Percentiles rank a stretch among this genome's conserved stretches.
These are phyloP conservation scores for Fusarium staphyleae DNA, from an alignment of 2,329 filamentous ascomycete genomes.

Conservation along the genomic window DNA sequence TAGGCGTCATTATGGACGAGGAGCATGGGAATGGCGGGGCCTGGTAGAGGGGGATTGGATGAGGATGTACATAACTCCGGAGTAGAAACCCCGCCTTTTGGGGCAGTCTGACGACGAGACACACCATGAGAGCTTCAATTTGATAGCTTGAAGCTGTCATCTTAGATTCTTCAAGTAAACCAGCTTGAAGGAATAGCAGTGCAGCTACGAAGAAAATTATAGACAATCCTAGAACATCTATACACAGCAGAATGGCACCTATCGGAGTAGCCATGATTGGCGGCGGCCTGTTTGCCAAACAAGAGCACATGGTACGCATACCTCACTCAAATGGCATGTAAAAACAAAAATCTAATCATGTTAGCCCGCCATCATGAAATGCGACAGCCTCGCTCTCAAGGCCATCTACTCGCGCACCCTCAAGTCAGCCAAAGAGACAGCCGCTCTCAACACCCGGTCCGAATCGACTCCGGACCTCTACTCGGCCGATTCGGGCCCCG, in stretches of 20 bases:
- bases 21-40: not conserved
- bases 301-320: constrained; percentile 60
- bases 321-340: not conserved
- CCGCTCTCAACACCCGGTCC: constrained; percentile 47
- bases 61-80: too few relatives aligned
- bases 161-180: too few relatives aligned
- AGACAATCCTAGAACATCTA: constrained; percentile 7
- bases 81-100: constrained; percentile 5
- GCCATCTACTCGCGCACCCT: constrained; percentile 71
- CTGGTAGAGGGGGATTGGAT: not conserved
- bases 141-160: not conserved
- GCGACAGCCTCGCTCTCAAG: constrained; percentile 60
- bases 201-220: not conserved
- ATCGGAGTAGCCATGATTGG: constrained; percentile 67
- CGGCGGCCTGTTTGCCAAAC: constrained; percentile 67
- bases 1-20: not conserved
- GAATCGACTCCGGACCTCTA: constrained; percentile 57
- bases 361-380: constrained; percentile 65
- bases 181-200: too few relatives aligned
- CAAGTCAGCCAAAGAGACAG: constrained; percentile 59
- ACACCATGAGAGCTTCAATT: not conserved
- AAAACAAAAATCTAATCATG: constrained; percentile 17
- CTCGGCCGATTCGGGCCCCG: constrained; percentile 59
- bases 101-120: not conserved
- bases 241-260: constrained; percentile 43